Conservation (phyloP, 768 basidiomycete species). For the Rhizopogon roseolus region DNA sequence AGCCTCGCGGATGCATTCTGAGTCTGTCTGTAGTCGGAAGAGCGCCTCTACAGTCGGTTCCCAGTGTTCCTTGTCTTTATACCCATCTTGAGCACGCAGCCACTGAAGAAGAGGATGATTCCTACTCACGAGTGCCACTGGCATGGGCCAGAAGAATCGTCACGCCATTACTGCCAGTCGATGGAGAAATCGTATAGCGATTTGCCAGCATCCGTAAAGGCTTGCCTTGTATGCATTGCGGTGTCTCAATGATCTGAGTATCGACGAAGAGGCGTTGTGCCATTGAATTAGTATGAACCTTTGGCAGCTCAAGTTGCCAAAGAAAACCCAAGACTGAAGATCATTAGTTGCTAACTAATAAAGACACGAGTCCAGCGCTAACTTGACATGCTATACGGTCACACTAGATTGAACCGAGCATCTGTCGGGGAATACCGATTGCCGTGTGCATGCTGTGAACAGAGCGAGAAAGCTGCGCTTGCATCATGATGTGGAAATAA, state of each 20-base stretch:
- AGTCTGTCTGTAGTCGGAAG: neutral
- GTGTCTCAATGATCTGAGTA: neutral
- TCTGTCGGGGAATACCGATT: too few species aligned
- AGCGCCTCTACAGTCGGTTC: neutral
- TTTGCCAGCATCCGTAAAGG: neutral
- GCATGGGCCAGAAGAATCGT: neutral
- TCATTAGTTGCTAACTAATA: too few species aligned
- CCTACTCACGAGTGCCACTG: neutral
- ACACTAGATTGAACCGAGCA: too few species aligned
- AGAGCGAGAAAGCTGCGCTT: too few species aligned
- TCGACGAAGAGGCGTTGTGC: neutral
- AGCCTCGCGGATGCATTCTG: neutral
- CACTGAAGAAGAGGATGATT: neutral
- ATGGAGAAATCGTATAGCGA: neutral
- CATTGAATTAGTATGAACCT: too few species aligned
- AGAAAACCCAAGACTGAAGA: too few species aligned
- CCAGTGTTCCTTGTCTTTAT: conserved; percentile 1
- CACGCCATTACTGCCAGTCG: neutral
- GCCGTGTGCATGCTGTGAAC: too few species aligned
- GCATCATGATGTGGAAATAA: too few species aligned
- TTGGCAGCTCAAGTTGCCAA: too few species aligned
- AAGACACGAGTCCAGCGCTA: too few species aligned
- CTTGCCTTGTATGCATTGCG: neutral
- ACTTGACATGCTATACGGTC: too few species aligned
- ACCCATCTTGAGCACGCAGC: neutral